Evolutionary conservation across 2,329 filamentous ascomycete genomes (phyloP).

Genomic region (Coniochaeta prunicola): DNA sequence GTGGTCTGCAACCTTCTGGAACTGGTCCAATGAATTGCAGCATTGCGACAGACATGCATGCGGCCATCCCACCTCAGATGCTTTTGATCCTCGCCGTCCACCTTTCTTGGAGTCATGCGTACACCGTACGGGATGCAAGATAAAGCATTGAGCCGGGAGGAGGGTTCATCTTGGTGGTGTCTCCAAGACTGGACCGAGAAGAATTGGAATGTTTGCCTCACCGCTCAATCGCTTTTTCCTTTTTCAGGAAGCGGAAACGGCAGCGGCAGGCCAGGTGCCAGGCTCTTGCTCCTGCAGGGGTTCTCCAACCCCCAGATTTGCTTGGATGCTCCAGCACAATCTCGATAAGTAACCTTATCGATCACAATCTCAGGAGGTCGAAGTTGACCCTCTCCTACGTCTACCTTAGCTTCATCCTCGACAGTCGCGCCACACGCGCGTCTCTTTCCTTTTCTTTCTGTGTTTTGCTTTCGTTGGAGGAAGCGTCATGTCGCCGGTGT

Average conservation of each 20-base stretch:
- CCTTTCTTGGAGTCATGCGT: conserved; percentile 4
- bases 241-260: neutral
- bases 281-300: neutral
- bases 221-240: neutral
- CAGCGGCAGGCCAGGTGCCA: neutral
- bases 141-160: conserved; percentile 2
- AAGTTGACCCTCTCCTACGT: neutral
- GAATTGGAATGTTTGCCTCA: neutral
- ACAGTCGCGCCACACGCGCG: conserved; percentile 14
- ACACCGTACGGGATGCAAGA: conserved; percentile 5
- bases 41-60: conserved; percentile 3
- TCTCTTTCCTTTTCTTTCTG: neutral
- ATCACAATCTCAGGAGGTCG: conserved; percentile 2
- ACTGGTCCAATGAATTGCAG: conserved; percentile 10
- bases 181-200: neutral
- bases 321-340: neutral
- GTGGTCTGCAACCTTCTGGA: conserved; percentile 2
- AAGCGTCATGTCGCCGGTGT: neutral
- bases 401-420: conserved; percentile 2
- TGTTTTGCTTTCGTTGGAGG: neutral
- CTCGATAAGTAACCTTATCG: conserved; percentile 1
- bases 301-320: neutral
- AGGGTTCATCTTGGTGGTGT: neutral
- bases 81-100: neutral
- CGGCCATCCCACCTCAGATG: conserved; percentile 6